Percentiles rank a stretch among this genome's conserved stretches.
Evolutionary conservation across 768 basidiomycete species (phyloP).

Genomic region (Hericium coralloides): DNA sequence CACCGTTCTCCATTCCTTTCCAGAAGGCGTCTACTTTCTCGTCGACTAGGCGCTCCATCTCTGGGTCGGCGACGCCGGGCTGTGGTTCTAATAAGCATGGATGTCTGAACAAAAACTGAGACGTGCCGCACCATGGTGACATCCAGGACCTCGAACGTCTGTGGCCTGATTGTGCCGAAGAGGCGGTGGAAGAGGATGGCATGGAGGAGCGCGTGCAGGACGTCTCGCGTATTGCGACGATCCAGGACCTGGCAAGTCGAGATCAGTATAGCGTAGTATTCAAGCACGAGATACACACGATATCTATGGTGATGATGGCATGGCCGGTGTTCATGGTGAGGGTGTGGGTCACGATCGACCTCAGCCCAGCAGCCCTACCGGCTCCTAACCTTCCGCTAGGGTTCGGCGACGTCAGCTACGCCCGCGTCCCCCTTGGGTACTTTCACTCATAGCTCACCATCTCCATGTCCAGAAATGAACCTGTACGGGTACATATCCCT

Average conservation of each 20-base stretch:
- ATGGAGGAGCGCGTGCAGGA: slow-evolving; percentile 69
- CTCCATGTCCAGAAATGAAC: too few relatives aligned
- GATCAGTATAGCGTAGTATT: neutral
- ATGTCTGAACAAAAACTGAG: neutral
- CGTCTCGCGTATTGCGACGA: slow-evolving; percentile 63
- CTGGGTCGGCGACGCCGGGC: slow-evolving; percentile 72
- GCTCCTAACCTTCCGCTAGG: neutral
- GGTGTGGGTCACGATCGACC: neutral
- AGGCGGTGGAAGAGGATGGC: slow-evolving; percentile 77
- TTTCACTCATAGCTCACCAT: too few relatives aligned
- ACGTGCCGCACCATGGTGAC: slow-evolving; percentile 61
- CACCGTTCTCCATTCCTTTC: slow-evolving; percentile 60
- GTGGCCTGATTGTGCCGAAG: slow-evolving; percentile 72
- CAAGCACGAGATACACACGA: slow-evolving; percentile 23
- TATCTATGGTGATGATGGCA: slow-evolving; percentile 42
- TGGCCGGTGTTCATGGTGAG: slow-evolving; percentile 16
- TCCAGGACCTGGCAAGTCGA: slow-evolving; percentile 48
- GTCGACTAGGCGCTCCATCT: slow-evolving; percentile 61
- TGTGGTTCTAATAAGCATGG: slow-evolving; percentile 17
- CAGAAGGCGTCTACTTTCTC: slow-evolving; percentile 75
- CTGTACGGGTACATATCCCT: too few relatives aligned
- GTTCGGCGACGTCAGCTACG: neutral
- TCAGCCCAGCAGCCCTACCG: neutral
- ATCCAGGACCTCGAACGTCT: slow-evolving; percentile 71
- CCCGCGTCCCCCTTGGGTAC: too few relatives aligned